Evolutionary conservation across 2,329 filamentous ascomycete species (phyloP).

Genomic region (Aspergillus brasiliensis): DNA sequence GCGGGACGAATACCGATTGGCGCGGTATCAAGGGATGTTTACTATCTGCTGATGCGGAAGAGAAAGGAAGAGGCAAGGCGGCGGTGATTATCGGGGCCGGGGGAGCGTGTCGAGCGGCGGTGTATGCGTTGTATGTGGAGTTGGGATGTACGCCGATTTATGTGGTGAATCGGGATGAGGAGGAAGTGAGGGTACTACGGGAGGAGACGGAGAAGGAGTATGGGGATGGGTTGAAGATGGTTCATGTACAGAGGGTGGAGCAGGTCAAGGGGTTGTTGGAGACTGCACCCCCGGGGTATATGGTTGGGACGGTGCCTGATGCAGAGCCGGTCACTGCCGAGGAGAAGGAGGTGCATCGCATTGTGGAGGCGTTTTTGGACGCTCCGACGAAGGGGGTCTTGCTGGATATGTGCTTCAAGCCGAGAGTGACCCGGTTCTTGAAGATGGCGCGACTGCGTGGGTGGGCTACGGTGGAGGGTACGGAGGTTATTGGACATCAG

Average conservation of each 20-base stretch:
- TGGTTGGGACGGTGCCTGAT: constrained; percentile 45
- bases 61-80: constrained; percentile 19
- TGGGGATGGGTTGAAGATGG: constrained; percentile 17
- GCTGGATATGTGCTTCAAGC: constrained; percentile 50
- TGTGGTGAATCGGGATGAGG: constrained; percentile 39
- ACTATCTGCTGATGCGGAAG: constrained; percentile 8
- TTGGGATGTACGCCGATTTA: constrained; percentile 37
- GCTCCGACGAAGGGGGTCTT: constrained; percentile 35
- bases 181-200: constrained; percentile 31
- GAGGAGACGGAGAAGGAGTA: constrained; percentile 20
- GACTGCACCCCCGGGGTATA: constrained; percentile 31
- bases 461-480: constrained; percentile 46
- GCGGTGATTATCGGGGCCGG: constrained; percentile 47
- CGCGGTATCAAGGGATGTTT: constrained; percentile 44
- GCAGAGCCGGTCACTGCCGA: constrained; percentile 33
- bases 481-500: constrained; percentile 46
- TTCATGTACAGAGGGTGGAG: constrained; percentile 33
- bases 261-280: constrained; percentile 24
- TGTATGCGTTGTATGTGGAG: constrained; percentile 37
- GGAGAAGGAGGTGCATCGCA: constrained; percentile 30
- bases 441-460: constrained; percentile 34
- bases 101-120: constrained; percentile 46
- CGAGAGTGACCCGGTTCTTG: constrained; percentile 40
- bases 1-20: constrained; percentile 51
- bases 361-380: constrained; percentile 33